These are phyloP conservation scores for Pyrus bretschneideri DNA, from an alignment of 306 rosid genomes.

Conservation along the genomic window DNA sequence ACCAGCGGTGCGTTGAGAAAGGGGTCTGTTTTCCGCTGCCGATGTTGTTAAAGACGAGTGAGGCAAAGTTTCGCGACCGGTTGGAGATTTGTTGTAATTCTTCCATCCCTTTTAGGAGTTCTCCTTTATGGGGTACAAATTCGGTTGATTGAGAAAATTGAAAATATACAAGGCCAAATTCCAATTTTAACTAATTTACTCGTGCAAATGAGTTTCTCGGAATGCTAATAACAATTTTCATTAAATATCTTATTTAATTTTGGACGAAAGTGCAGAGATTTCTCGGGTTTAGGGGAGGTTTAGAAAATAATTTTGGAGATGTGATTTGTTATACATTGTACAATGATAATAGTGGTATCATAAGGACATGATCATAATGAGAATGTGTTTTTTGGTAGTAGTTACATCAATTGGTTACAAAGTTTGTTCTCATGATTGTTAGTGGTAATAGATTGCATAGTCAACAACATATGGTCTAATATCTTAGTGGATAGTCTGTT, in stretches of 20 bases:
- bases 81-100: slow-evolving; percentile 77
- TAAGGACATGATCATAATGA: no score
- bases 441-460: no score
- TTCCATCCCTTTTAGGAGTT: slow-evolving; percentile 56
- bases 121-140: slow-evolving; percentile 69
- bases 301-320: neutral
- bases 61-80: slow-evolving; percentile 38
- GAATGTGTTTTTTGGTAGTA: neutral
- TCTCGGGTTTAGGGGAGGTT: neutral
- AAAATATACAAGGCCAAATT: neutral
- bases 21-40: slow-evolving; percentile 80
- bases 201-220: fast-evolving
- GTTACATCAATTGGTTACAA: no score
- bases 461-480: no score
- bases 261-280: neutral
- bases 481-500: no score
- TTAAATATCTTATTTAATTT: no score
- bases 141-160: neutral
- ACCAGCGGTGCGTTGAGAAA: slow-evolving; percentile 68
- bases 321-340: neutral
- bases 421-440: no score
- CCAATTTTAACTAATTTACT: neutral
- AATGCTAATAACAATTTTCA: neutral
- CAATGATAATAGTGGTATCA: neutral
- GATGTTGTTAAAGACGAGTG: slow-evolving; percentile 51